phyloP scores from a whole-genome alignment of 495 filamentous ascomycete species.

The Aspergillus conjunctus region DNA sequence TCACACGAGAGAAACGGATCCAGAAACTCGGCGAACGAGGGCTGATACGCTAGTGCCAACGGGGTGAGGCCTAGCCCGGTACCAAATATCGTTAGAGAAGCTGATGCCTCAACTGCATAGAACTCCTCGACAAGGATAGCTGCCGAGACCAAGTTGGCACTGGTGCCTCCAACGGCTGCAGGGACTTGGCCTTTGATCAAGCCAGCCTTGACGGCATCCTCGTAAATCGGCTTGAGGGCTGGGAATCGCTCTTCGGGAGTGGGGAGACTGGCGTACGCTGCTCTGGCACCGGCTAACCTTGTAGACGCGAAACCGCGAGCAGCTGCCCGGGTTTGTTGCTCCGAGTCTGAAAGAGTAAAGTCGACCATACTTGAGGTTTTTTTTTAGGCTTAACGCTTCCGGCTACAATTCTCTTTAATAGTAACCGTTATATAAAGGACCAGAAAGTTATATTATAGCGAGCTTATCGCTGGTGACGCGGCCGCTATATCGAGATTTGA shows the following conservation, averaged over 20 bases:
- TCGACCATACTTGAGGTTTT: constrained; percentile 8
- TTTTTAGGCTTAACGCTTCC: neutral
- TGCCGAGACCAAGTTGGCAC: constrained; percentile 11
- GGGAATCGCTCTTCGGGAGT: constrained; percentile 14
- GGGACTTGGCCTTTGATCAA: constrained; percentile 17
- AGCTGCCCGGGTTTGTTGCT: neutral
- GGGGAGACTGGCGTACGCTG: constrained; percentile 4
- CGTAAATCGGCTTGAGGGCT: constrained; percentile 16
- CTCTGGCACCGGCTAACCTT: constrained; percentile 1
- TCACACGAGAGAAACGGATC: constrained; percentile 7
- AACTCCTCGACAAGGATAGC: constrained; percentile 21
- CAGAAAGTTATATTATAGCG: too few species aligned
- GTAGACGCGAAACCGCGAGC: constrained; percentile 14
- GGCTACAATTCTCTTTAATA: too few species aligned
- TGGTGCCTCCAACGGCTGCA: constrained; percentile 5
- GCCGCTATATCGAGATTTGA: too few species aligned
- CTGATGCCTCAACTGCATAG: constrained; percentile 20
- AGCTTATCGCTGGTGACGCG: too few species aligned
- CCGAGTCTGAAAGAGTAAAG: constrained; percentile 9
- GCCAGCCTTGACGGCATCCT: constrained; percentile 9
- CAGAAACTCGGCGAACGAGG: constrained; percentile 9
- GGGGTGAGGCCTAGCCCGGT: constrained; percentile 20
- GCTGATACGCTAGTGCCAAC: constrained; percentile 10
- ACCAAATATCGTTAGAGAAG: constrained; percentile 17
- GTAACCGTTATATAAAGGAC: too few species aligned